Percentiles rank a stretch among this genome's conserved stretches.
Conservation (phyloP, 257 asterid genomes). For the Nicotiana attenuata region DNA sequence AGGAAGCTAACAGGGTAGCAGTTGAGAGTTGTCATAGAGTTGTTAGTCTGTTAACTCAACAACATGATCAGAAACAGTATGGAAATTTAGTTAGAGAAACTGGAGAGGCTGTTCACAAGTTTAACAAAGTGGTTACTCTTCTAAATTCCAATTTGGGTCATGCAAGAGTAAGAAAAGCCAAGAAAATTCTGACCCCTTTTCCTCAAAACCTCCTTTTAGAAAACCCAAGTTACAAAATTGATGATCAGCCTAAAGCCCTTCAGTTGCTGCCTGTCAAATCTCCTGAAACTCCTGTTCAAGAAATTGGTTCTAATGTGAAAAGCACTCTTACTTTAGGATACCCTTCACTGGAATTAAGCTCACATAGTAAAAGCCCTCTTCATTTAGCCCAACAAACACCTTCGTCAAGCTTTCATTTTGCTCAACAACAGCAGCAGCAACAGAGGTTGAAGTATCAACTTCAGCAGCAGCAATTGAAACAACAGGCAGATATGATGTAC, state of each 20-base stretch:
- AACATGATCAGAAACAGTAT: slow-evolving; percentile 42
- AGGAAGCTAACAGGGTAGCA: slow-evolving; percentile 66
- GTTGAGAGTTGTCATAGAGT: slow-evolving; percentile 84
- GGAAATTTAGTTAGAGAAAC: slow-evolving; percentile 58
- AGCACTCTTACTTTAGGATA: slow-evolving; percentile 40
- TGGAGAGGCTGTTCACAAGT: slow-evolving; percentile 59
- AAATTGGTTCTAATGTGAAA: slow-evolving; percentile 30
- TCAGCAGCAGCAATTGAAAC: slow-evolving; percentile 67
- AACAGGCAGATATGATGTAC: slow-evolving; percentile 51
- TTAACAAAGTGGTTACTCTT: slow-evolving; percentile 67
- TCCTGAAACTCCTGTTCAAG: slow-evolving; percentile 28
- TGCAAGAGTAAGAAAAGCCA: slow-evolving; percentile 71
- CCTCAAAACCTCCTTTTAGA: slow-evolving; percentile 64
- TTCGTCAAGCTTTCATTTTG: slow-evolving; percentile 31
- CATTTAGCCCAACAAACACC: slow-evolving; percentile 39
- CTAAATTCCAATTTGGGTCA: slow-evolving; percentile 64
- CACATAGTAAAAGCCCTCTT: slow-evolving; percentile 36
- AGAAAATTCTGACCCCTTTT: slow-evolving; percentile 34
- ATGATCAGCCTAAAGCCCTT: slow-evolving; percentile 45
- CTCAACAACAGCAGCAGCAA: slow-evolving; percentile 46
- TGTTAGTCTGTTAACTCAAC: slow-evolving; percentile 47
- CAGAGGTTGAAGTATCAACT: slow-evolving; percentile 33
- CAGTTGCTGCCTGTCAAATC: slow-evolving; percentile 31
- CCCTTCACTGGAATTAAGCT: slow-evolving; percentile 49
- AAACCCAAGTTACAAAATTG: slow-evolving; percentile 28